Evolutionary conservation across 768 basidiomycete species (phyloP), one percentile per base, ranked within the genome.

Genomic region (Candolleomyces efflorescens): DNA sequence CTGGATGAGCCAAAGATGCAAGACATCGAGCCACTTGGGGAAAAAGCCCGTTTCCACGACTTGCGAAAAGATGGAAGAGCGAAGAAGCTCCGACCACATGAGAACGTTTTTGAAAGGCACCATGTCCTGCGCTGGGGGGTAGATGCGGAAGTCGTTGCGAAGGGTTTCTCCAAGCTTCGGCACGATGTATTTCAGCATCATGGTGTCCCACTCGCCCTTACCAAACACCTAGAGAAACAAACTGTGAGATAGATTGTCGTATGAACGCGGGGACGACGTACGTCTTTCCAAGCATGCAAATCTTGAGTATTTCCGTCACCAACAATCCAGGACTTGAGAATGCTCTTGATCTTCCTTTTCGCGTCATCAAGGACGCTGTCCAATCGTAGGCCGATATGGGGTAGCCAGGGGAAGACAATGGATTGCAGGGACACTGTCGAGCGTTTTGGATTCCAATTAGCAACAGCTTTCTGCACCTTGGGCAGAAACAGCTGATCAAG

Each of bases 381-480:
- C 60, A 93, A 73, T 53, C 94, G 76, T 32, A 89, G 71, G 3
- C 92, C 95, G 3, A 96, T 81, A 65, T 94, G 81, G 4, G 94
- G 93, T 47, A 99, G 73, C 97, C 97, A 99, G 9, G 97, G 97
- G 69, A 98, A 96, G 1, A 99, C 85, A 48, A 99, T 80, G 1
- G 82, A 77, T 49, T 89, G 91, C 50, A 98, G 71, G 0, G 91
- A 72, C 0, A 82, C 78, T 2, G 74, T 75, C 56, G 77, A 80
- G 24, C 73, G 79, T 65, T 81, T 84, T 5, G 84, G 75, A 66
- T 78, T 86, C 97, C 97, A 99, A 52, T 91, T 86, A 3, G 84
- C 80, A 36, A 98, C 82, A 3, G 92, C 85, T 61, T 86, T 86
- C 50, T 88, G 82, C 2, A 99, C 82, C 72, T 98, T 99, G 1